Evolutionary conservation across 768 basidiomycete genomes (phyloP).

Genomic region (Lentinus brumalis): DNA sequence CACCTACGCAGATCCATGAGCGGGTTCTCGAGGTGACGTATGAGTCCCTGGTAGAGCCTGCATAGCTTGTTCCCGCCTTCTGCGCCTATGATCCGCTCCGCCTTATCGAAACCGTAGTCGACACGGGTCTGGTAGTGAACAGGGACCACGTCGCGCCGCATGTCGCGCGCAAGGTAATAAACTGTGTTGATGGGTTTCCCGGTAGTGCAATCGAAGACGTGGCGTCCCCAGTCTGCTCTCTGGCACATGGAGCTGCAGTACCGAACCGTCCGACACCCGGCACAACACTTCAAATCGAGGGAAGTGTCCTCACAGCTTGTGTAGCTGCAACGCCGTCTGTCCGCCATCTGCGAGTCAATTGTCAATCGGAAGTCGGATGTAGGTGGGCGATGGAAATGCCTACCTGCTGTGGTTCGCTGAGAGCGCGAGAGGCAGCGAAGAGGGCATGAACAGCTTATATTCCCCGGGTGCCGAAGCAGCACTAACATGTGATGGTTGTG

Average conservation of each 20-base stretch:
- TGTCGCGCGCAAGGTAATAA: conserved; percentile 32
- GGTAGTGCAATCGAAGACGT: conserved; percentile 37
- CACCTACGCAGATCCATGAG: conserved; percentile 14
- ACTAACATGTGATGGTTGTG: too few relatives aligned
- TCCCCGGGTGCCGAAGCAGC: too few relatives aligned
- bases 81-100: conserved; percentile 30
- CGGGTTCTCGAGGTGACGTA: conserved; percentile 13
- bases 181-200: conserved; percentile 31
- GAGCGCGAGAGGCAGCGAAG: too few relatives aligned
- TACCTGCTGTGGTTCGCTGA: too few relatives aligned
- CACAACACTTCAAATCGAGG: neutral
- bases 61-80: too few relatives aligned
- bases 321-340: too few relatives aligned
- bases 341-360: too few relatives aligned
- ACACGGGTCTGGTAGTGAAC: conserved; percentile 33
- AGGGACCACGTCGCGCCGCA: conserved; percentile 28
- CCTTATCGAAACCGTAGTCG: conserved; percentile 40
- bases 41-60: conserved; percentile 30
- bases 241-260: conserved; percentile 39
- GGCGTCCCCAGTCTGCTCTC: conserved; percentile 30
- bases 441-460: too few relatives aligned
- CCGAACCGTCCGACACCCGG: conserved; percentile 24
- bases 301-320: neutral
- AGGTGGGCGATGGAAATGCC: neutral
- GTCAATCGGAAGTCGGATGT: neutral